phyloP scores from a whole-genome alignment of 345 rosid species.

The Nephelium lappaceum region DNA sequence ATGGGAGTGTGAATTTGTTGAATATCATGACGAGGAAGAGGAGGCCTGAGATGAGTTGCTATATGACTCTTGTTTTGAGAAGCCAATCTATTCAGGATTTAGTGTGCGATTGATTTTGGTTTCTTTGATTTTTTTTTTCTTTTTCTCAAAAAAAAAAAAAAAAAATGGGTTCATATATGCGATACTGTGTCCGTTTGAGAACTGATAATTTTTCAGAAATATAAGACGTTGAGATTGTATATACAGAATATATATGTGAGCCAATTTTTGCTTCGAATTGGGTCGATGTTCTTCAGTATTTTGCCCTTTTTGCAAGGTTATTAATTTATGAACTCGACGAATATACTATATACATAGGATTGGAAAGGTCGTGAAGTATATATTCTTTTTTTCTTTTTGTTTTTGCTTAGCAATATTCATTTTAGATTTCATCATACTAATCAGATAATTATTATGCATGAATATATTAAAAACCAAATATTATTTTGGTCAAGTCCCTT shows the following conservation, averaged over 20 bases:
- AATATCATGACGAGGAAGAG: constrained; percentile 32
- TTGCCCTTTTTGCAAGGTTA: neutral
- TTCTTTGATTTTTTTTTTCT: neutral
- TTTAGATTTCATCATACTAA: no score
- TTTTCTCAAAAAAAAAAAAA: no score
- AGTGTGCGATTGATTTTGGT: constrained; percentile 18
- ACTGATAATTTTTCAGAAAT: neutral
- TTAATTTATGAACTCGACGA: neutral
- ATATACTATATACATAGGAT: no score
- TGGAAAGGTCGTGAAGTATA: no score
- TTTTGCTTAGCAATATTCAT: no score
- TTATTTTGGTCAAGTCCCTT: no score
- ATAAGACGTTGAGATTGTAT: neutral
- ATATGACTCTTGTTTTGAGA: constrained; percentile 35
- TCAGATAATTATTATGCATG: no score
- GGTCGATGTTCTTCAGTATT: neutral
- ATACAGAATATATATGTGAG: neutral
- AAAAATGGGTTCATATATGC: neutral
- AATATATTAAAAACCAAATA: no score
- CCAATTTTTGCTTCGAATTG: neutral
- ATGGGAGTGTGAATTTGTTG: constrained; percentile 43
- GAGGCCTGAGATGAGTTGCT: constrained; percentile 44
- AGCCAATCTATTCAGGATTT: constrained; percentile 27
- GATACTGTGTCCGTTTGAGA: neutral
- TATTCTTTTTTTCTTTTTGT: no score